These are phyloP conservation scores for Heimioporus punctisporus DNA, from an alignment of 1,284 basidiomycete genomes.

Conservation along the genomic window DNA sequence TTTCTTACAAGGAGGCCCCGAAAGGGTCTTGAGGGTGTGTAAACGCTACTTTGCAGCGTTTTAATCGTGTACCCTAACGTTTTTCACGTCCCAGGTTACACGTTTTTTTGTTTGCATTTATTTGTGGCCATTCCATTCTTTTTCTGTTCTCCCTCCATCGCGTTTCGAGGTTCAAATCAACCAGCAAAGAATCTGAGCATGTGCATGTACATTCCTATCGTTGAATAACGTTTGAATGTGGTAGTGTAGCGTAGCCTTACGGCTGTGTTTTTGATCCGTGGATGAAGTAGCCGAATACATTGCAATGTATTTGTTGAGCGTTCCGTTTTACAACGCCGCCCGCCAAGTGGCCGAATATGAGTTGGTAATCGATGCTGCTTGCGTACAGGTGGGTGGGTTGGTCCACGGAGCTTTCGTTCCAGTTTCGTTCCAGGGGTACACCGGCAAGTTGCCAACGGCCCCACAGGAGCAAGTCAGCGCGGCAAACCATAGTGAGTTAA, in stretches of 20 bases:
- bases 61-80: background rate
- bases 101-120: conserved; percentile 4
- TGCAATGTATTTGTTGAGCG: background rate
- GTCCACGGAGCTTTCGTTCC: background rate
- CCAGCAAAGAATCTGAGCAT: conserved; percentile 21
- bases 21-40: conserved; percentile 47
- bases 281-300: conserved; percentile 6
- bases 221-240: conserved; percentile 28
- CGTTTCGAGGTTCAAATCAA: conserved; percentile 18
- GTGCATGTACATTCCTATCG: conserved; percentile 29
- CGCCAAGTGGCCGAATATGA: conserved; percentile 9
- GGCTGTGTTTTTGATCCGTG: conserved; percentile 12
- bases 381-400: conserved; percentile 14
- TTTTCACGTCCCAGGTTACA: too few species aligned
- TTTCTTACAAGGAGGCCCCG: conserved; percentile 86
- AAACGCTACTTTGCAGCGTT: background rate
- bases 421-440: too few species aligned
- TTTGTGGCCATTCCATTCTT: conserved; percentile 21
- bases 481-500: too few species aligned
- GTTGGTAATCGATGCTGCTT: conserved; percentile 4
- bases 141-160: conserved; percentile 4
- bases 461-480: too few species aligned
- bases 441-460: too few species aligned
- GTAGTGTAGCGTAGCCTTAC: conserved; percentile 29
- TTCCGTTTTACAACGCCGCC: background rate